A percentile compares a stretch with the other conserved stretches of the same genome.
phyloP scores from a whole-genome alignment of 1,284 basidiomycete species.

The Malassezia dermatis region DNA sequence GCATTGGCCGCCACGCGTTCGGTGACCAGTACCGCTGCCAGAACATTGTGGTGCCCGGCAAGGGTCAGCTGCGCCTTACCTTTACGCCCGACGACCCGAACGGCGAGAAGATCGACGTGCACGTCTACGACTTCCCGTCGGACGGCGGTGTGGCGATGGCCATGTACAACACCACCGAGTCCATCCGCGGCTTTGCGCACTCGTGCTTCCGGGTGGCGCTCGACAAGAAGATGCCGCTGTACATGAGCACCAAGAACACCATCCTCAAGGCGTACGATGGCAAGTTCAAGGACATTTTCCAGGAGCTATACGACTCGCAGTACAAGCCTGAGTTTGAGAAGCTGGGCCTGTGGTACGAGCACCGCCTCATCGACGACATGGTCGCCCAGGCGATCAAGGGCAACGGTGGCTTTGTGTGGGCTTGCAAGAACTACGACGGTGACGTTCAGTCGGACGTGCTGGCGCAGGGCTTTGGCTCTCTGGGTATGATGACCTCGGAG shows the following conservation, averaged over 20 bases:
- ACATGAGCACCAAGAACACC: slow-evolving; percentile 47
- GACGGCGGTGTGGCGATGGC: slow-evolving; percentile 50
- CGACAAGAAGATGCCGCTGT: slow-evolving; percentile 77
- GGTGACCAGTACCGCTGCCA: slow-evolving; percentile 64
- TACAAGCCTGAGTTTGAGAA: slow-evolving; percentile 77
- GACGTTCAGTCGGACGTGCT: slow-evolving; percentile 33
- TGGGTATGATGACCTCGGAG: slow-evolving; percentile 97
- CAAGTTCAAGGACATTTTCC: slow-evolving; percentile 97
- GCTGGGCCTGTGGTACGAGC: slow-evolving; percentile 86
- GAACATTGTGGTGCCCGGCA: slow-evolving; percentile 40
- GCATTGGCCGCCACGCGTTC: slow-evolving; percentile 92
- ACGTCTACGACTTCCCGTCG: slow-evolving; percentile 40
- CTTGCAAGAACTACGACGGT: slow-evolving; percentile 50
- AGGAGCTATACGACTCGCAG: slow-evolving; percentile 72
- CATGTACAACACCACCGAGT: slow-evolving; percentile 52
- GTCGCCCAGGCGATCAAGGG: slow-evolving; percentile 95
- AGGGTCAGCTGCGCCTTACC: slow-evolving; percentile 42
- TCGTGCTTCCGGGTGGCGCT: slow-evolving; percentile 98
- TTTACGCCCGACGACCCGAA: slow-evolving; percentile 35
- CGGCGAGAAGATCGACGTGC: slow-evolving; percentile 23
- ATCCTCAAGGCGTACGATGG: slow-evolving; percentile 58
- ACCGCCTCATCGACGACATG: slow-evolving; percentile 59
- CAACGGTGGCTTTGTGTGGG: slow-evolving; percentile 92
- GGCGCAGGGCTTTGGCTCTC: slow-evolving; percentile 67
- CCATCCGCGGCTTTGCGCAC: slow-evolving; percentile 88